Evolutionary conservation across 176 grass and related monocot genomes (phyloP).

Genomic region (Dendrocalamus sinicus): DNA sequence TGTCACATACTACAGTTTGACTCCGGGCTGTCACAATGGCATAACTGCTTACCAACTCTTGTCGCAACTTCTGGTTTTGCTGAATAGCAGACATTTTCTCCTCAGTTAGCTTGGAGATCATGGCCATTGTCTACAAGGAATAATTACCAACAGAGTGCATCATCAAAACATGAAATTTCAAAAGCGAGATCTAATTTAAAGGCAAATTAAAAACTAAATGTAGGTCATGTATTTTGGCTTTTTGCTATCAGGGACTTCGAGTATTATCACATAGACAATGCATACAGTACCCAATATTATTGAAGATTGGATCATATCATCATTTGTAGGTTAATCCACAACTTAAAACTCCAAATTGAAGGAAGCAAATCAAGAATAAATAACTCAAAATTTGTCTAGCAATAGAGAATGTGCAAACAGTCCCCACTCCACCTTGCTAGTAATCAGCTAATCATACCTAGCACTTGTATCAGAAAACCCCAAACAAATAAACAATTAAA

Average conservation of each 20-base stretch:
- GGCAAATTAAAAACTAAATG: neutral
- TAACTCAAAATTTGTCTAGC: neutral
- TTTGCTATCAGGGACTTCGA: slow-evolving; percentile 6
- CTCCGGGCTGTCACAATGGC: slow-evolving; percentile 22
- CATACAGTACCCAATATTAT: neutral
- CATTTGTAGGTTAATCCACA: neutral
- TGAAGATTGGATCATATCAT: neutral
- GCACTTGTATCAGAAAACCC: no score
- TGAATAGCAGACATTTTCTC: slow-evolving; percentile 81
- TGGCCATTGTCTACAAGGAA: slow-evolving; percentile 49
- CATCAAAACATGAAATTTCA: slow-evolving; percentile 28
- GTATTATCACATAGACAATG: neutral
- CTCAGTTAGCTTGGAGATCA: slow-evolving; percentile 78
- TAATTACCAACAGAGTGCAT: slow-evolving; percentile 15
- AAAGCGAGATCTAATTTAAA: neutral
- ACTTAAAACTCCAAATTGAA: neutral
- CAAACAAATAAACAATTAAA: no score
- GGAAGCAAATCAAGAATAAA: slow-evolving; percentile 4
- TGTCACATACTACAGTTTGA: neutral
- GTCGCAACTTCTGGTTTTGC: slow-evolving; percentile 86
- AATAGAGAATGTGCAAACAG: no score
- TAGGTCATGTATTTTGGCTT: slow-evolving; percentile 26
- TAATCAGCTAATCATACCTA: no score
- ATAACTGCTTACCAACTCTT: slow-evolving; percentile 82
- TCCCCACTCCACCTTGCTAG: no score